Evolutionary conservation across 345 rosid genomes (phyloP), one percentile per base, ranked within the genome.

Genomic region (Linum tenue): DNA sequence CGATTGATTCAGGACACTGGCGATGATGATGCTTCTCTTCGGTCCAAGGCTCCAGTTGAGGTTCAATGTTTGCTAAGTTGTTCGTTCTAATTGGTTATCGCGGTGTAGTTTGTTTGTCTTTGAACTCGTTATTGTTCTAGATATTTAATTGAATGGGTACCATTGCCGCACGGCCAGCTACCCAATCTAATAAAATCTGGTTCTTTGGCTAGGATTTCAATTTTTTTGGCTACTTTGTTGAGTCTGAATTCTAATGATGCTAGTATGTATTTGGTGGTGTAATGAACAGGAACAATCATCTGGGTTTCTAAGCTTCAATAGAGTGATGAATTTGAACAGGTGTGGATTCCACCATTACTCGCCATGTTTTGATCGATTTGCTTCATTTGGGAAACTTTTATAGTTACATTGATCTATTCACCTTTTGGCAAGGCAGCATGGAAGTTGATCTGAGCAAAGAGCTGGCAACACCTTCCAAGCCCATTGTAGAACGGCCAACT

Each of bases 311-410:
- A 92, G 94, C 81, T 80, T 90, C 44, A 88, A 79, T 60, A 82
- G 97, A 86, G 97, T 85, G 15, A 90, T 88, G 98, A 77, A 70
- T 70, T 90, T 92, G 58, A 96, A 92, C 80, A 86, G 95, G 98
- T 90, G 69, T 74, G 60, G 64, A 31, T 50, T 70, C 70, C 56
- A 5, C 42, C 40, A 5, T 39, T 60, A 42, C 38, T 64, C 22
- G 3, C 56, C 38, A 9, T 51, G 62, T 64, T 75, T 15, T 57
- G 36, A 56, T 72, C 50, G 48, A 39, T 44, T 67, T 42, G 22
- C 65, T 75, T 7, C 55, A 36, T 35, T 67, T 10, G 6, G 37
- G n/a, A 37, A 12, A 14, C 69, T 9, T 8, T 39, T 36, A 68
- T 22, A 31, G 35, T 17, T 48, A 9, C 53, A 1, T 48, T 48